Base-by-base conservation (phyloP, 192 early-diverging fungal genomes). In the Chytriomyces sp. region DNA sequence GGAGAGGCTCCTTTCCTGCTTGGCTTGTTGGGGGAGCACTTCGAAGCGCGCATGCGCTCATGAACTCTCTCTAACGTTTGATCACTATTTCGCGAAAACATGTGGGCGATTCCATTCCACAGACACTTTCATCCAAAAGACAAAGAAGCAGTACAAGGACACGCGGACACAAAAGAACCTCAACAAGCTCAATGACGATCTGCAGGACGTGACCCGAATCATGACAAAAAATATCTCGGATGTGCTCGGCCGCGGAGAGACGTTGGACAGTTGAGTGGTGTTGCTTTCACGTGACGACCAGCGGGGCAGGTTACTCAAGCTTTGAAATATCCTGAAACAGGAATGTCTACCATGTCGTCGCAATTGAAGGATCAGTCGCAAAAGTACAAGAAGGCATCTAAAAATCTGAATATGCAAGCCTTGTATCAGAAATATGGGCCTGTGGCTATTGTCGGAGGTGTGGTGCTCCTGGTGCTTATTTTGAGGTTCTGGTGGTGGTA, bases 191-290 rank as follows among this genome's bases (percentile, higher is more conserved):
- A 95, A 97, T 77, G 94, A 96, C 64, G 96, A 99, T 79, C 80
- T 99, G 67, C 90, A 92, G 59, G 96, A 99, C 79, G 95, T 99
- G 3, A 93, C 93, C 34, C 86, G 94, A 70, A 99, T 99, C 59
- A 97, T 99, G 96, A 99, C 93, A 34, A 95, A 92, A 76, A 98
- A 98, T 83, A 95, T 98, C 86, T 91, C 94, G 66, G 95, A 96
- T 78, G 79, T 98, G 38, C 84, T 98, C 57, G 96, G 94, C 85
- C 88, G 93, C 33, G 93, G 93, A 17, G 93, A 94, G 72, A 85
- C 84, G 49, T 82, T 95, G 59, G 90, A 93, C 70, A 84, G 91
- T 86, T 49, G 44, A 49, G 44, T 49, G 12, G 12, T 49, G 12
- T 49, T 22, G 12, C 44, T 19, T 49, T 49, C 22, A 19, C 1